Evolutionary conservation across 2,329 filamentous ascomycete species (phyloP), one percentile per base, ranked within the genome.

Genomic region (Xylariomycetidae sp.): DNA sequence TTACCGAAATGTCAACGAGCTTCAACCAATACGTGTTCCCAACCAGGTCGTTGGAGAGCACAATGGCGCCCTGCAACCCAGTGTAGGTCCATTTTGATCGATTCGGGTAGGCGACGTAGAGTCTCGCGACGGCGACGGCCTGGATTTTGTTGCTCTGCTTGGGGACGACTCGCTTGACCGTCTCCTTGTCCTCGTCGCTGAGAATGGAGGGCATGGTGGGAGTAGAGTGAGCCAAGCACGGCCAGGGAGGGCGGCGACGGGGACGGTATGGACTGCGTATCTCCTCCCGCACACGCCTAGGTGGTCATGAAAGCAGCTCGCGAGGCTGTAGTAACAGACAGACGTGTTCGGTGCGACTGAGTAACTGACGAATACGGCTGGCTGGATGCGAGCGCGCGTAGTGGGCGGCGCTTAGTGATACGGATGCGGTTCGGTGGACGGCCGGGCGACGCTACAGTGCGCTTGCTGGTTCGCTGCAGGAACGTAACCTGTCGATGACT

Each of bases 11-110:
- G 59, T 98, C 92, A 32, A 98, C 92, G 65, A 98, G 70, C 69
- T 98, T 98, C 48, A 98, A 68, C 87, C 90, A 98, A 63, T 89
- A 94, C 1, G 92, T 95, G 60, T 95, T 83, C 46, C 92, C 92
- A 18, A 96, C 88, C 24, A 94, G 65, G 57, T 98, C 92, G 59
- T 96, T 94, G 47, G 87, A 84, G 44, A 98, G 76, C 33, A 95
- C 90, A 22, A 81, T 76, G 31, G 92, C 92, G 33, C 92, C 92
- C 59, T 96, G 92, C 28, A 96, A 65, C 10, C 90, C 92, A 0
- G 90, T 95, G 58, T 90, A 94, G 18, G 79, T 90, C 92, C 92
- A 98, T 88, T 72, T 78, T 43, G 79, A 75, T 43, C 74, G 75
- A 65, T 92, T 78, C 10, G 92, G 92, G 55, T 94, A 85, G 51